Base-by-base conservation (phyloP, 192 early-diverging fungal species). In the Chytriomyces sp. region DNA sequence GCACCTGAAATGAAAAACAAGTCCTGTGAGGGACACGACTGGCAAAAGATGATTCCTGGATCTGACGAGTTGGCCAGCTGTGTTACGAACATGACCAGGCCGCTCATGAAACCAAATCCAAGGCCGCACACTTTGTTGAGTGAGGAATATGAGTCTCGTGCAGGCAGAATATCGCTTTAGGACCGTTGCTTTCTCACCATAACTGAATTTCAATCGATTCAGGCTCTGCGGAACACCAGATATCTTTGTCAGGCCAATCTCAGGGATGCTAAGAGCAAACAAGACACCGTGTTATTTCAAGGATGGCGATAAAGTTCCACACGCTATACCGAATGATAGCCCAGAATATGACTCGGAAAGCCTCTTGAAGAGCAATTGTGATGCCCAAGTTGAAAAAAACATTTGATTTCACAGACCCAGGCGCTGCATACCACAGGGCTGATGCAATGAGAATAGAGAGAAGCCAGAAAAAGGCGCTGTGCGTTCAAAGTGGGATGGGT, bases 401-500 rank as follows among this genome's bases (percentile, higher is more conserved):
- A 9, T 72, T 81, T 24, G 67, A n/a, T 71, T 85, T 86, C 45
- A 81, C 67, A 20, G 71, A 53, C 26, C 8, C 50, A 11, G 78
- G 82, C 0, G 82, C 82, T 3, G 90, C 35, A 75, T 82, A 93
- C 92, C 93, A 94, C 66, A 93, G 86, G n/a, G 86, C 80, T 11
- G 92, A 91, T 8, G 93, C 84, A 0, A 93, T 28, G 1, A 94
- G 82, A 44, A 94, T 82, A 0, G 93, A 91, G 23, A 94, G 67
- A 13, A 94, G 82, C 89, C 92, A 94, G 74, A 94, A 94, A 82
- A 94, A 94, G 11, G 93, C 92, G 69, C 93, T 94, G 60, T 1
- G 45, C 53, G 65, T 50, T 23, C 20, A 26, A 7, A 44, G 8
- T 76, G 35, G 47, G 49, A 4, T 45, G 16, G 7, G 81, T 35